phyloP scores from a whole-genome alignment of 1,284 basidiomycete species.

The Meripilus lineatus region DNA sequence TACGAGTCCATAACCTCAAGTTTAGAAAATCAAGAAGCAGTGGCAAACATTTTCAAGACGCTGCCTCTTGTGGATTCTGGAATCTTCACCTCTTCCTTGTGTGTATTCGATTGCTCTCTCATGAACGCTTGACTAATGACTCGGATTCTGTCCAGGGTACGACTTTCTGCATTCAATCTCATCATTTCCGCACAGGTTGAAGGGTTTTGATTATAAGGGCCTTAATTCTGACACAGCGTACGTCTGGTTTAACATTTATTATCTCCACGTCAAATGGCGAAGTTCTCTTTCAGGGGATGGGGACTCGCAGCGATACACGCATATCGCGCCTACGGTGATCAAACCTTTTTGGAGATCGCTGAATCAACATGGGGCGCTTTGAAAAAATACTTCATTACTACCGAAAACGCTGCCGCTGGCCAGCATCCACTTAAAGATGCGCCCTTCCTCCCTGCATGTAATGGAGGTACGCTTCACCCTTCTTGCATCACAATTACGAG shows the following conservation, averaged over 20 bases:
- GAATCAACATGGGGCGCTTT: conserved; percentile 4
- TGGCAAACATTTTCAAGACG: background rate
- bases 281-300: conserved; percentile 4
- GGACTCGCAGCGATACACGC: conserved; percentile 8
- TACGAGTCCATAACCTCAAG: background rate
- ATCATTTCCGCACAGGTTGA: background rate
- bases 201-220: background rate
- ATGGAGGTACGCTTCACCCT: conserved; percentile 3
- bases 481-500: background rate
- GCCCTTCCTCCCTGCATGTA: conserved; percentile 1
- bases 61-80: background rate
- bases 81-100: background rate
- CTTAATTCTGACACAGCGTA: conserved; percentile 1
- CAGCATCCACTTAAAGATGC: background rate
- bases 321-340: conserved; percentile 11
- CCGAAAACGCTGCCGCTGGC: background rate
- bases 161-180: no score
- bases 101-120: no score
- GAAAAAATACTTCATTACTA: conserved; percentile 2
- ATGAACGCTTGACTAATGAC: no score
- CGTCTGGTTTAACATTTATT: background rate
- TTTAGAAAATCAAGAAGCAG: background rate
- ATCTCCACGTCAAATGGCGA: background rate
- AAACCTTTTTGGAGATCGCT: conserved; percentile 8
- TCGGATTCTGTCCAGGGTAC: background rate